These are phyloP conservation scores for Oryza australiensis DNA, from an alignment of 176 grass and related monocot species.

Conservation along the genomic window DNA sequence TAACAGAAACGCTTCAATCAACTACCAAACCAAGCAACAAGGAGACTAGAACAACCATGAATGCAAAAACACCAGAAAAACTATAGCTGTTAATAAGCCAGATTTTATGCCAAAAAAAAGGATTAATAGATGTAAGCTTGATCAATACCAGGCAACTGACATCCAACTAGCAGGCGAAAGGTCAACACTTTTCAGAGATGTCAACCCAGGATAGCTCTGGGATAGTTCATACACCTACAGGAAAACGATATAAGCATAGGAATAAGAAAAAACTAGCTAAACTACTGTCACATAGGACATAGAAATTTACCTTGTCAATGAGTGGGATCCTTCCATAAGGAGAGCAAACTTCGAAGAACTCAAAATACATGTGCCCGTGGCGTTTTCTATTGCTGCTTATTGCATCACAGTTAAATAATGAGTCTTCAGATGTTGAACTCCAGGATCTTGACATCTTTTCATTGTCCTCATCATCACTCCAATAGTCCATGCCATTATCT, in stretches of 20 bases:
- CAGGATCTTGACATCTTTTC: conserved; percentile 61
- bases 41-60: background rate
- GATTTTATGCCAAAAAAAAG: conserved; percentile 3
- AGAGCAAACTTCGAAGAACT: conserved; percentile 78
- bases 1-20: conserved; percentile 7
- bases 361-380: conserved; percentile 63
- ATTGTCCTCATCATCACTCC: conserved; percentile 58
- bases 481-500: conserved; percentile 53
- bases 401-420: conserved; percentile 42
- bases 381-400: conserved; percentile 37
- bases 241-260: conserved; percentile 16
- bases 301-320: conserved; percentile 73
- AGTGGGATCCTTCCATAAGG: conserved; percentile 82
- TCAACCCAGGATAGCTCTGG: conserved; percentile 65
- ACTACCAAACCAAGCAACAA: conserved; percentile 8
- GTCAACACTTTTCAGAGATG: conserved; percentile 60
- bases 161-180: conserved; percentile 92
- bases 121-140: conserved; percentile 12
- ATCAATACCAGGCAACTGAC: conserved; percentile 88
- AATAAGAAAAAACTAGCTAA: background rate
- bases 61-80: conserved; percentile 1
- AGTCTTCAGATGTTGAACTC: conserved; percentile 57
- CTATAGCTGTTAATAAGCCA: conserved; percentile 1
- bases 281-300: background rate
- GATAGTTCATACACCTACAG: conserved; percentile 74